Percentiles rank a stretch among this genome's conserved stretches.
phyloP scores from a whole-genome alignment of 352 stramenopile genomes.

The Stephanocyclus meneghinianus region DNA sequence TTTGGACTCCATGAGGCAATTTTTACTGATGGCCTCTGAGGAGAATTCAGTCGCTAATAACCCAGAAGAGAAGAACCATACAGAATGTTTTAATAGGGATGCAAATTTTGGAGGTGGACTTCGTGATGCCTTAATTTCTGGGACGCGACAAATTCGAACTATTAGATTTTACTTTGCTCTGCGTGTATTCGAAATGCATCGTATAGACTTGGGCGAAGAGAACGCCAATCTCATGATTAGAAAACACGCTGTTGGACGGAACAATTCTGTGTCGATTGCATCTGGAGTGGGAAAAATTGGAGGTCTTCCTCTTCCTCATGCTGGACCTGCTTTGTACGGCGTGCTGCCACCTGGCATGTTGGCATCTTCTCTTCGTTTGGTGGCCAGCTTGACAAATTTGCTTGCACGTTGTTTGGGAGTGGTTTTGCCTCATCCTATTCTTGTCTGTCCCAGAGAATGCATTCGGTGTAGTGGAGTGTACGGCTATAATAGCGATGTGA shows the following conservation, averaged over 20 bases:
- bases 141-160: constrained; percentile 47
- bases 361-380: constrained; percentile 63
- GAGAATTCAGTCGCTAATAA: background rate
- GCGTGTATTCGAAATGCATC: constrained; percentile 75
- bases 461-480: constrained; percentile 7
- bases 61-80: constrained; percentile 19
- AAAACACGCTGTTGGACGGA: background rate
- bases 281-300: constrained; percentile 74
- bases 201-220: constrained; percentile 60
- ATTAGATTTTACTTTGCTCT: constrained; percentile 67
- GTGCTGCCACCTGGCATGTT: constrained; percentile 67
- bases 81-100: background rate
- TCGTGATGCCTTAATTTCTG: constrained; percentile 42
- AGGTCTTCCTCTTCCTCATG: constrained; percentile 70
- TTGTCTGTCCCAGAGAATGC: constrained; percentile 49
- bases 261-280: constrained; percentile 31
- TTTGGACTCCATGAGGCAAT: constrained; percentile 23
- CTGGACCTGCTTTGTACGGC: constrained; percentile 70
- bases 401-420: constrained; percentile 71
- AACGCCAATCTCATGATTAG: constrained; percentile 15
- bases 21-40: constrained; percentile 17
- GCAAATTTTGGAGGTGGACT: constrained; percentile 37
- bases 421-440: constrained; percentile 74
- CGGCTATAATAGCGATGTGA: constrained; percentile 26
- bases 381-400: constrained; percentile 66